phyloP scores from a whole-genome alignment of 2,329 filamentous ascomycete genomes.

The Nigrospora sphaerica region DNA sequence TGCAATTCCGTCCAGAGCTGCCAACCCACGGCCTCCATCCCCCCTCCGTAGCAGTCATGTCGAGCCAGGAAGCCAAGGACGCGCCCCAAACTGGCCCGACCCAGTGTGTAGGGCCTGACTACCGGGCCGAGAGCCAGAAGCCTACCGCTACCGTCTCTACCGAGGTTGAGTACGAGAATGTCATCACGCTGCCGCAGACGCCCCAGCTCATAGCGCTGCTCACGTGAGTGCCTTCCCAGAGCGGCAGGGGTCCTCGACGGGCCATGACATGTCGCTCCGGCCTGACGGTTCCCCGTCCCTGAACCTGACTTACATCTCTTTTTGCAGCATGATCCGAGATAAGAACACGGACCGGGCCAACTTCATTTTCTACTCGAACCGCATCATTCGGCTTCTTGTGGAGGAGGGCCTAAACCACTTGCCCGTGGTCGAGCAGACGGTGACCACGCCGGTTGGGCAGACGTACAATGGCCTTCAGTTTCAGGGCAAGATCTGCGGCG shows the following conservation, averaged over 20 bases:
- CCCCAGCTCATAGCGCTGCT: slow-evolving; percentile 94
- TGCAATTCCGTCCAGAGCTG: too few relatives aligned
- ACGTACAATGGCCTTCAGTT: slow-evolving; percentile 89
- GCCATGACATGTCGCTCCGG: not conserved
- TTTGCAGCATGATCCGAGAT: slow-evolving; percentile 82
- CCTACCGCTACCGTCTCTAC: slow-evolving; percentile 86
- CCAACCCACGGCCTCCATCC: too few relatives aligned
- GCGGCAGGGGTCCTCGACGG: not conserved
- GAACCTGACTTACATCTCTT: too few relatives aligned
- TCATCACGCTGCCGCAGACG: slow-evolving; percentile 84
- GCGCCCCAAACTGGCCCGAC: slow-evolving; percentile 33
- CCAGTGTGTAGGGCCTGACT: slow-evolving; percentile 72
- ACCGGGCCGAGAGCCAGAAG: slow-evolving; percentile 69
- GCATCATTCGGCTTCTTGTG: slow-evolving; percentile 92
- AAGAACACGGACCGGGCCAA: slow-evolving; percentile 84
- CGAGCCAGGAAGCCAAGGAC: not conserved
- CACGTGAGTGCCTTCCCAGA: slow-evolving; percentile 62
- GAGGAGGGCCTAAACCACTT: slow-evolving; percentile 97
- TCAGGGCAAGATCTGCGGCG: slow-evolving; percentile 95
- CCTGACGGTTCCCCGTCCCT: too few relatives aligned
- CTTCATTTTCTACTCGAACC: slow-evolving; percentile 98
- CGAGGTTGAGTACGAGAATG: slow-evolving; percentile 73
- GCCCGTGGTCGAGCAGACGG: slow-evolving; percentile 78
- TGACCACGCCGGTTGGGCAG: slow-evolving; percentile 85
- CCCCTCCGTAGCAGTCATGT: not conserved